Evolutionary conservation across 176 grass and related monocot genomes (phyloP), one percentile per base, ranked within the genome.

Genomic region (Musa beccarii): DNA sequence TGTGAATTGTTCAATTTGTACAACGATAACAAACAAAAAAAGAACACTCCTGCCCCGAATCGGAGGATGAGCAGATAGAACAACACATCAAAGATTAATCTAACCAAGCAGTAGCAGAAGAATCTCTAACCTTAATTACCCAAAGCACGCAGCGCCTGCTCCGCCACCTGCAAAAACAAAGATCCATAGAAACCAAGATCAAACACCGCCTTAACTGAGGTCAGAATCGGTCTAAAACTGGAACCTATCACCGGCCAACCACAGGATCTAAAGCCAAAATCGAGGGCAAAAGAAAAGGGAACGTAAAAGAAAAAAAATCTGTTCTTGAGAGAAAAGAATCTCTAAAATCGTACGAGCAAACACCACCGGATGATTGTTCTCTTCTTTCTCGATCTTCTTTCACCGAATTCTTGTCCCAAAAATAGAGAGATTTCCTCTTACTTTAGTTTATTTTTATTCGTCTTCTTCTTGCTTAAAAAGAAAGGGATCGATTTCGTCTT

Each of bases 131-230:
- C 68, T 70, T 52, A 49, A 51, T 51, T 51, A 51, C 34, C 1
- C 49, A 15, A n/a, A 5, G 51, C 19, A 21, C 43, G 51, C 67
- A 23, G 3, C 34, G 49, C 2, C 68, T 8, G 19, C 16, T 11
- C 68, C 68, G 68, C 68, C 3, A 70, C 68, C 68, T 70, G 68
- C 21, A 70, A 51, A 19, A 19, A 8, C 21, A 69, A 69, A 69
- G 20, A 70, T 51, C 68, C 68, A 51, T 51, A 66, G 22, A 66
- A 66, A 20, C 63, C 9, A 66, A 10, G 29, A n/a, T 51, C 14
- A 51, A 70, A 52, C 24, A 29, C 16, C 9, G 34, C 34, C 11
- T 70, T 51, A 51, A 51, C 19, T 25, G 68, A 70, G 2, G 20
- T 70, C 8, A 70, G 20, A 70, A 49, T 12, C 19, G 20, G 25